Evolutionary conservation across 371 early-diverging fungal genomes (phyloP).

Genomic region (Mortierella sp.): DNA sequence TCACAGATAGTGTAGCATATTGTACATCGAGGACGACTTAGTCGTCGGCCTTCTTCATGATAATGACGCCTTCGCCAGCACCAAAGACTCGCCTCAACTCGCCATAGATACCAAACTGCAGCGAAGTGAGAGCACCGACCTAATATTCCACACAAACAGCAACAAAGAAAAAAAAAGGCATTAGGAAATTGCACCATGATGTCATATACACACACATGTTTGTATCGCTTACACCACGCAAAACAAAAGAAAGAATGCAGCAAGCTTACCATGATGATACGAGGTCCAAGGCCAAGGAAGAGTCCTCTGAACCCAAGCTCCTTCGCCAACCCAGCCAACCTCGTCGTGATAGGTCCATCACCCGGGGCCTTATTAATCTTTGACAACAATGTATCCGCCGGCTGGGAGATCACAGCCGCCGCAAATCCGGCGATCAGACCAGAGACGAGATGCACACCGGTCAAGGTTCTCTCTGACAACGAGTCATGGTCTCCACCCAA

Average conservation of each 20-base stretch:
- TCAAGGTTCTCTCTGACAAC: constrained; percentile 62
- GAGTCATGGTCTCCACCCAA: constrained; percentile 68
- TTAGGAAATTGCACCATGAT: background rate
- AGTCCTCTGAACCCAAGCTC: constrained; percentile 74
- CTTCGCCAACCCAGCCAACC: constrained; percentile 62
- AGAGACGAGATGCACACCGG: constrained; percentile 86
- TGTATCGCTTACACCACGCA: background rate
- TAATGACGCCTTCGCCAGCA: constrained; percentile 72
- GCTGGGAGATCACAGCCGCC: constrained; percentile 95
- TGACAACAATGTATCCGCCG: constrained; percentile 95
- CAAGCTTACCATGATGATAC: constrained; percentile 73
- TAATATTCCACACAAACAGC: background rate
- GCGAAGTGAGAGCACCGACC: constrained; percentile 70
- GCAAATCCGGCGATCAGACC: constrained; percentile 94
- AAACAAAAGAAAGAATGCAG: background rate
- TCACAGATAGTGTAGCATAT: too few relatives aligned
- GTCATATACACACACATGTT: background rate
- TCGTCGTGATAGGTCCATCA: constrained; percentile 65
- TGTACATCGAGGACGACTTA: too few relatives aligned
- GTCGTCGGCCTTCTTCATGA: constrained; percentile 45
- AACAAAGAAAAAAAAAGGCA: background rate
- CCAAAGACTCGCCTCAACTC: constrained; percentile 77
- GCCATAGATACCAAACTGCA: constrained; percentile 70
- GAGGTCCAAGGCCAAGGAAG: constrained; percentile 76
- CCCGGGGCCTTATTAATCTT: constrained; percentile 81